Evolutionary conservation across 352 stramenopile genomes (phyloP).

Genomic region (Aphanomyces cochlioides): DNA sequence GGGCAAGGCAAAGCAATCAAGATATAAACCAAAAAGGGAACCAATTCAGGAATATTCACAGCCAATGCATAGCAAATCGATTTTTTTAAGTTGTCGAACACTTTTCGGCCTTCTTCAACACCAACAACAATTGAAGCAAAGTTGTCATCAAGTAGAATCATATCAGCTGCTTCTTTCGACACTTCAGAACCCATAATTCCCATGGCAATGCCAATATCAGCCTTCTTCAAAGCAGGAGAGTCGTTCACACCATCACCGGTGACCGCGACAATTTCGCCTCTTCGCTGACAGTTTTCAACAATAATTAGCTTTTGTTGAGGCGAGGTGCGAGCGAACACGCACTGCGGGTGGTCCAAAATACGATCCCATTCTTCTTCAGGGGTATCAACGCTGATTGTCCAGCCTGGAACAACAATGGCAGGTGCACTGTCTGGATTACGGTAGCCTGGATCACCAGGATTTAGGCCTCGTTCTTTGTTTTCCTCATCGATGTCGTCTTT

Average conservation of each 20-base stretch:
- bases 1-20: conserved; percentile 81
- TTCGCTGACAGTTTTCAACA: conserved; percentile 86
- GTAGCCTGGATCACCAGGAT: conserved; percentile 61
- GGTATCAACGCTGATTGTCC: conserved; percentile 72
- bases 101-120: conserved; percentile 92
- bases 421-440: conserved; percentile 66
- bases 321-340: conserved; percentile 94
- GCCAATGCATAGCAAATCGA: conserved; percentile 90
- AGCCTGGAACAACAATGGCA: conserved; percentile 82
- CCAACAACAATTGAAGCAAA: conserved; percentile 95
- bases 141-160: conserved; percentile 97
- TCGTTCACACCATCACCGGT: conserved; percentile 99
- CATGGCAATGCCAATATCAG: conserved; percentile 98
- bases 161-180: conserved; percentile 92
- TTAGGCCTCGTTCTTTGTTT: conserved; percentile 55
- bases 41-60: conserved; percentile 87
- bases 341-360: conserved; percentile 81
- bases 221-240: conserved; percentile 94
- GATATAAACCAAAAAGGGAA: conserved; percentile 84
- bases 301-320: conserved; percentile 95
- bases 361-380: conserved; percentile 81
- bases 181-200: conserved; percentile 96
- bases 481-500: conserved; percentile 79
- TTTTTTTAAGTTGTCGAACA: conserved; percentile 96
- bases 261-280: conserved; percentile 89